Evolutionary conservation across 305 asterid genomes (phyloP).

Genomic region (Coffea humblotiana): DNA sequence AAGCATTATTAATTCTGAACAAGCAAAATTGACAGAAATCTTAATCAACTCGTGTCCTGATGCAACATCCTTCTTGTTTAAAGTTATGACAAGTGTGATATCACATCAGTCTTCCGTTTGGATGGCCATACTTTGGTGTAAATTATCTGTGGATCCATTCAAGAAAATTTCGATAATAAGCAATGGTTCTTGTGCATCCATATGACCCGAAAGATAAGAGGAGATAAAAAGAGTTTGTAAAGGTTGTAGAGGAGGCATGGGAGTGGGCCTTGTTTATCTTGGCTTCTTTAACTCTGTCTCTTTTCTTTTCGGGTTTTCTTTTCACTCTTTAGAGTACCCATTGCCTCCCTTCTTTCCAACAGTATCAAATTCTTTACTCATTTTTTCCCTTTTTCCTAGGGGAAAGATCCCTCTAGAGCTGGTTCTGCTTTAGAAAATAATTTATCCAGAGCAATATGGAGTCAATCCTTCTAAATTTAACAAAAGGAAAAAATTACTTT

Average conservation of each 20-base stretch:
- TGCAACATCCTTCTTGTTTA: not conserved
- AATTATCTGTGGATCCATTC: not conserved
- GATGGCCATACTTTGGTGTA: not conserved
- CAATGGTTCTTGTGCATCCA: not conserved
- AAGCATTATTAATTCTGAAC: not conserved
- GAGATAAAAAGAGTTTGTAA: not conserved
- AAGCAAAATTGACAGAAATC: too few relatives aligned
- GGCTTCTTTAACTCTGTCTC: not conserved
- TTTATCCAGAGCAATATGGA: not conserved
- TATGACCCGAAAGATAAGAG: not conserved
- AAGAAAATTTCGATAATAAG: not conserved
- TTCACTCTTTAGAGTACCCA: not conserved
- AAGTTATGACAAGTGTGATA: conserved; percentile 1
- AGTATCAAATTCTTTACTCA: not conserved
- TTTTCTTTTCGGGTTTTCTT: not conserved
- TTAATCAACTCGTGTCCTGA: not conserved
- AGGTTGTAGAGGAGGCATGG: not conserved
- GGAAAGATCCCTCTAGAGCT: not conserved
- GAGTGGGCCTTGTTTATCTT: not conserved
- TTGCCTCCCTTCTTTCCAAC: not conserved
- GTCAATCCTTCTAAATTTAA: not conserved
- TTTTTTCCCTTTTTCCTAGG: not conserved
- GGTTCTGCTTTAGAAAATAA: not conserved
- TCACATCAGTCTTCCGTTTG: not conserved
- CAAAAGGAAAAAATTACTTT: not conserved